phyloP scores from a whole-genome alignment of 2,329 filamentous ascomycete species.

The Colletotrichum musae region DNA sequence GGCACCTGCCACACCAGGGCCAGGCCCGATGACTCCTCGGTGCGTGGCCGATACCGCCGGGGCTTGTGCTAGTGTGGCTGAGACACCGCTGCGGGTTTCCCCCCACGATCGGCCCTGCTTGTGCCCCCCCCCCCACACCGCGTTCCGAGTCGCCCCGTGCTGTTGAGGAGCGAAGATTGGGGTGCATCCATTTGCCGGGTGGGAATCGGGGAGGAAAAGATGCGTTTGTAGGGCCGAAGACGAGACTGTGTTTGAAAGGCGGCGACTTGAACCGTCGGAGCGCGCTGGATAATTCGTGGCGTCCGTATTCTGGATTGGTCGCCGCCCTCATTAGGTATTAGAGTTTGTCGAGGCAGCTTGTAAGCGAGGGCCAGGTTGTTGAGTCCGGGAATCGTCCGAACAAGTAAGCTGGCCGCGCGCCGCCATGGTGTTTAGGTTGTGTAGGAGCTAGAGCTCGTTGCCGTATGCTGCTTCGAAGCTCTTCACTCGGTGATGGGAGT shows the following conservation, averaged over 20 bases:
- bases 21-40: conserved; percentile 31
- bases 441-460: neutral
- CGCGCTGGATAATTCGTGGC: neutral
- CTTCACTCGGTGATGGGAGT: conserved; percentile 66
- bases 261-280: conserved; percentile 26
- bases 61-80: conserved; percentile 38
- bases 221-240: conserved; percentile 7
- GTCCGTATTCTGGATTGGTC: conserved; percentile 11
- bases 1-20: conserved; percentile 36
- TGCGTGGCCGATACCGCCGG: conserved; percentile 35
- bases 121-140: conserved; percentile 32
- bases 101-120: conserved; percentile 35
- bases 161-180: conserved; percentile 4
- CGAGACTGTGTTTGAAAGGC: conserved; percentile 25
- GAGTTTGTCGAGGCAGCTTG: conserved; percentile 30
- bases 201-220: neutral
- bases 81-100: conserved; percentile 31
- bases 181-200: conserved; percentile 12
- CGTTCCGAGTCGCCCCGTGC: conserved; percentile 23
- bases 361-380: conserved; percentile 6
- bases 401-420: conserved; percentile 4
- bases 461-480: conserved; percentile 1
- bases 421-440: neutral
- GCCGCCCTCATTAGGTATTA: conserved; percentile 34
- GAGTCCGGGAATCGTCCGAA: conserved; percentile 21